Base-by-base conservation (phyloP, 257 asterid genomes). In the Solanum clarkiae region DNA sequence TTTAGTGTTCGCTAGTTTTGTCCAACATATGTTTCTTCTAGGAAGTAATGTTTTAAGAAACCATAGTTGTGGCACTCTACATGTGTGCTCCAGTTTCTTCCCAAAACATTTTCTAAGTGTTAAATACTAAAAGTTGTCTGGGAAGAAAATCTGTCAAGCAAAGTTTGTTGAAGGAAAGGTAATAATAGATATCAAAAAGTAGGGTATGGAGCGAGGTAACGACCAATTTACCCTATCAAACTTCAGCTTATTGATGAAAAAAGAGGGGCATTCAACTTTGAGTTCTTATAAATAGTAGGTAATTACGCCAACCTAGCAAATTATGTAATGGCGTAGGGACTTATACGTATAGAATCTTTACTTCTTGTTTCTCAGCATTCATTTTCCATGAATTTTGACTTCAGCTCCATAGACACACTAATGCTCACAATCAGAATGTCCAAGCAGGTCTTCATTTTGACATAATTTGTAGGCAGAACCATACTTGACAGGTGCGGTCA, bases 401-500 rank as follows among this genome's bases (percentile, higher is more conserved):
- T 51, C 26, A 77, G 62, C 24, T 14, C 62, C 51, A 51, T 24
- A 77, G 24, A 51, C 14, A 9, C 16, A 62, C 47, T 82, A 44
- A 42, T 82, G 84, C 66, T 63, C 59, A 85, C 84, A 49, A 32
- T 51, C 57, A 80, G 72, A 40, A 44, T n/a, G 71, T 84, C 74
- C 68, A 45, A 68, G 51, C 87, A 79, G 81, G 82, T 88, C 88
- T 70, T 82, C 71, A 49, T 53, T 81, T 86, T 88, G 86, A 86
- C 81, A 84, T 85, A 66, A 70, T 84, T 62, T 89, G 89, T 94
- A 94, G 98, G 90, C 86, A 63, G 90, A 93, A 86, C 98, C 98
- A 80, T 95, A 93, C 91, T 88, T 95, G 88, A 88, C 87, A 55
- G 96, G 98, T 69, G 91, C 88, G 62, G 93, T 94, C 82, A 86